Percentiles rank a stretch among this genome's conserved stretches.
Evolutionary conservation across 2,329 filamentous ascomycete species (phyloP).

Genomic region (Mycosphaerella sp.): DNA sequence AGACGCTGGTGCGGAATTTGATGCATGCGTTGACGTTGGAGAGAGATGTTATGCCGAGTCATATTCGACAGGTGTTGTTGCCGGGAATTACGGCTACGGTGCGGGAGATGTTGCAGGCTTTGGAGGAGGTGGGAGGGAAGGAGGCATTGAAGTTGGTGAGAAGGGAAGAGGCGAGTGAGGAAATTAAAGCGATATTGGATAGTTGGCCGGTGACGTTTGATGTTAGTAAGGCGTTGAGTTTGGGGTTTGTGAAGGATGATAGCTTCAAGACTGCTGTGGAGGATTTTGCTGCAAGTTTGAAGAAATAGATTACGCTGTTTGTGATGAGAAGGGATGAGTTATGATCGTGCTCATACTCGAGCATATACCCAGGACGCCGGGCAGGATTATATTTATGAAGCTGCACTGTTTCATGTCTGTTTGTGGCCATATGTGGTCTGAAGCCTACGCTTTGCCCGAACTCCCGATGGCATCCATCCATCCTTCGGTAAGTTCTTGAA

Average conservation of each 20-base stretch:
- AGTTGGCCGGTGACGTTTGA: constrained; percentile 54
- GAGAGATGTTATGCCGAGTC: constrained; percentile 43
- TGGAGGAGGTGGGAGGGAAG: constrained; percentile 50
- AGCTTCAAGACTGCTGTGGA: constrained; percentile 43
- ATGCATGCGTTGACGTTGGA: constrained; percentile 47
- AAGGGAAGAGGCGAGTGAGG: constrained; percentile 47
- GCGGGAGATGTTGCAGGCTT: constrained; percentile 50
- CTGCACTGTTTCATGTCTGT: no score
- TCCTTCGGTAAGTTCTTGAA: constrained; percentile 51
- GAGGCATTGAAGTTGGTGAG: constrained; percentile 46
- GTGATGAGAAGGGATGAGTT: no score
- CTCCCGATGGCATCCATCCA: constrained; percentile 44
- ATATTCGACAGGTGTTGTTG: constrained; percentile 49
- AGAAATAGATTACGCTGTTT: constrained; percentile 16
- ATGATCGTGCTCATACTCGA: no score
- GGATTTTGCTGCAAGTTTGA: constrained; percentile 37
- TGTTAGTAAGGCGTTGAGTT: constrained; percentile 47
- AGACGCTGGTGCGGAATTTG: constrained; percentile 50
- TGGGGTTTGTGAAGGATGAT: constrained; percentile 49
- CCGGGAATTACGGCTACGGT: constrained; percentile 51
- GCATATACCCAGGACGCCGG: no score
- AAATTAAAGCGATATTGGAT: constrained; percentile 48
- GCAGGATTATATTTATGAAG: no score
- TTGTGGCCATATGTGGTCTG: neutral
- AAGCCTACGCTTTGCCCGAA: constrained; percentile 17